Percentiles rank a stretch among this genome's conserved stretches.
Evolutionary conservation across 2,329 filamentous ascomycete genomes (phyloP).

Genomic region (Colletotrichum costaricense): DNA sequence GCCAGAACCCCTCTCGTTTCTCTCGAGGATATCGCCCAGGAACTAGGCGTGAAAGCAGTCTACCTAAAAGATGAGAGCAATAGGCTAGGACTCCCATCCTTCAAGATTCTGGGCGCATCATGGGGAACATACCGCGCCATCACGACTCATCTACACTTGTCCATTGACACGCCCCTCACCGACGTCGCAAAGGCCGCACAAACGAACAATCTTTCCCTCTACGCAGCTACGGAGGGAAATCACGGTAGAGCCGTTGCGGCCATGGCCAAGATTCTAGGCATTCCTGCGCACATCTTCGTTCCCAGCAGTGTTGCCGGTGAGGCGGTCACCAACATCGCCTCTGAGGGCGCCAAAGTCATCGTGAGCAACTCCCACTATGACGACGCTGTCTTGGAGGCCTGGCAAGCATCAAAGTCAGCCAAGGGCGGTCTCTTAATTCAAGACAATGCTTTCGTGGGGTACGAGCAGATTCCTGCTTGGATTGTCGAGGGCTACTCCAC

Average conservation of each 20-base stretch:
- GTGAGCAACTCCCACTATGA: conserved; percentile 65
- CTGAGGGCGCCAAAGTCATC: conserved; percentile 72
- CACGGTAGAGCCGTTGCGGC: conserved; percentile 79
- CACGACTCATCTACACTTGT: conserved; percentile 53
- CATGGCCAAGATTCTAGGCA: conserved; percentile 70
- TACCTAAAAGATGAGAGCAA: conserved; percentile 78
- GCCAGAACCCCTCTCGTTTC: conserved; percentile 62
- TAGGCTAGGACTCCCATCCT: conserved; percentile 77
- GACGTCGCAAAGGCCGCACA: conserved; percentile 48
- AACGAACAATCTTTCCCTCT: conserved; percentile 56
- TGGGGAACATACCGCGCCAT: conserved; percentile 76
- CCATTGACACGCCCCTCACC: conserved; percentile 54
- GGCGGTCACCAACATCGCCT: conserved; percentile 65
- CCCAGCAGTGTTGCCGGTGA: conserved; percentile 65
- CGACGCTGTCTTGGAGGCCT: conserved; percentile 63
- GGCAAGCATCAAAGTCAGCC: conserved; percentile 50
- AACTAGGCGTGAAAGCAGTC: conserved; percentile 68
- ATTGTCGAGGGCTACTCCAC: conserved; percentile 83
- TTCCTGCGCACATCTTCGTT: conserved; percentile 71
- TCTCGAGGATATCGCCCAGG: conserved; percentile 64
- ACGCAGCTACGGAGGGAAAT: conserved; percentile 80
- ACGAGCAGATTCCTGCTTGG: conserved; percentile 76
- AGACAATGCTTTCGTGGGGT: conserved; percentile 76
- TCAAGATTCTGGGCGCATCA: conserved; percentile 84
- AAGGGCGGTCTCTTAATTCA: conserved; percentile 68